phyloP scores from a whole-genome alignment of 495 filamentous ascomycete genomes.

The Hyaloscypha finlandica region DNA sequence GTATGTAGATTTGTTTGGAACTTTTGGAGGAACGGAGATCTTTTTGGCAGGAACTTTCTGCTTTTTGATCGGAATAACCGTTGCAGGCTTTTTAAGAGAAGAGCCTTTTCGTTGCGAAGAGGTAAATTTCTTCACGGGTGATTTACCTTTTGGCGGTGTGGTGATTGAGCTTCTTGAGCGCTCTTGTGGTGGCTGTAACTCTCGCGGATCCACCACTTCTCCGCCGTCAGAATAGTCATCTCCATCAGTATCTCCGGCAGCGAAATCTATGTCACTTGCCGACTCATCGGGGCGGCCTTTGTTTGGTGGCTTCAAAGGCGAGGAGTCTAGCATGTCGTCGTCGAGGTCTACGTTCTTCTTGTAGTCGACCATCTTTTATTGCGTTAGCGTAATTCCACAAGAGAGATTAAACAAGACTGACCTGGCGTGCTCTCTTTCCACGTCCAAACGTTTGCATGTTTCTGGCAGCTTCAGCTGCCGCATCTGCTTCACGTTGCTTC shows the following conservation, averaged over 20 bases:
- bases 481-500: conserved; percentile 74
- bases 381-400: conserved; percentile 31
- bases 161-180: conserved; percentile 1
- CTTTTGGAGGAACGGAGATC: neutral
- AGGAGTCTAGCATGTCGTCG: conserved; percentile 33
- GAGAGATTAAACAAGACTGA: conserved; percentile 35
- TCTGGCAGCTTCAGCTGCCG: conserved; percentile 63
- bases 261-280: conserved; percentile 28
- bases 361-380: conserved; percentile 47
- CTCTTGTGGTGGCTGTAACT: conserved; percentile 10
- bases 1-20: neutral
- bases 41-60: conserved; percentile 4
- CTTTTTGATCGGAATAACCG: neutral
- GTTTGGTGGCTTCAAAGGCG: conserved; percentile 8
- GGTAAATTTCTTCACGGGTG: neutral
- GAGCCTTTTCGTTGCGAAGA: neutral
- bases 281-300: conserved; percentile 17
- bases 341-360: conserved; percentile 39
- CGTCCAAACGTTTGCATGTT: conserved; percentile 74
- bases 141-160: conserved; percentile 17
- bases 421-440: conserved; percentile 67
- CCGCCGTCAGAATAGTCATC: conserved; percentile 18
- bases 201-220: conserved; percentile 6
- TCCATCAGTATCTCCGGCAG: conserved; percentile 20
- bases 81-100: neutral